phyloP scores from a whole-genome alignment of 495 filamentous ascomycete species.

The Xylaria bambusicola region DNA sequence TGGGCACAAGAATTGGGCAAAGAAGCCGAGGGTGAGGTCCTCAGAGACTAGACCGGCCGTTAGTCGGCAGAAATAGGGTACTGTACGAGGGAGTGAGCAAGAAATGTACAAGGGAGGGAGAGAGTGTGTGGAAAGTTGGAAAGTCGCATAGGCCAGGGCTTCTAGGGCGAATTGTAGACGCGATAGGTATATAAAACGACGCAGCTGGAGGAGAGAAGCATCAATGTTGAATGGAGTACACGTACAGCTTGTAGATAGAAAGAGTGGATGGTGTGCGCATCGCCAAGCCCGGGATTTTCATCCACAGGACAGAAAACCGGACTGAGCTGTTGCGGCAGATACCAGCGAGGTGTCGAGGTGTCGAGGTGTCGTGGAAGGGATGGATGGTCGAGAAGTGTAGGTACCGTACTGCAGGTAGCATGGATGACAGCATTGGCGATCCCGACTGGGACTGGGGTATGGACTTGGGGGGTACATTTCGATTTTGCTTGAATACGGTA shows the following conservation, averaged over 20 bases:
- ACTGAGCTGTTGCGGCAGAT: conserved; percentile 12
- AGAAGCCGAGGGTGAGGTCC: background rate
- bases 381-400: background rate
- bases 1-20: background rate
- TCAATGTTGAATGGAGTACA: too few relatives aligned
- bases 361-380: background rate
- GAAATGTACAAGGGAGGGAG: background rate
- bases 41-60: background rate
- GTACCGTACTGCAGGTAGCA: background rate
- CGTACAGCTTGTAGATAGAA: background rate
- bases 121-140: background rate
- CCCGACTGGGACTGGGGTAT: too few relatives aligned
- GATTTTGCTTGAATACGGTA: too few relatives aligned
- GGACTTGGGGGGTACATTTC: too few relatives aligned
- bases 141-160: background rate
- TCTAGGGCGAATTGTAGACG: too few relatives aligned
- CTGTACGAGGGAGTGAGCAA: background rate
- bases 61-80: background rate
- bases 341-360: too few relatives aligned
- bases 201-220: too few relatives aligned
- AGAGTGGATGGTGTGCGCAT: conserved; percentile 8
- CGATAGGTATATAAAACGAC: too few relatives aligned
- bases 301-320: background rate
- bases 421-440: background rate
- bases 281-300: conserved; percentile 5